phyloP scores from a whole-genome alignment of 192 early-diverging fungal species.

The Coemansia sp. region DNA sequence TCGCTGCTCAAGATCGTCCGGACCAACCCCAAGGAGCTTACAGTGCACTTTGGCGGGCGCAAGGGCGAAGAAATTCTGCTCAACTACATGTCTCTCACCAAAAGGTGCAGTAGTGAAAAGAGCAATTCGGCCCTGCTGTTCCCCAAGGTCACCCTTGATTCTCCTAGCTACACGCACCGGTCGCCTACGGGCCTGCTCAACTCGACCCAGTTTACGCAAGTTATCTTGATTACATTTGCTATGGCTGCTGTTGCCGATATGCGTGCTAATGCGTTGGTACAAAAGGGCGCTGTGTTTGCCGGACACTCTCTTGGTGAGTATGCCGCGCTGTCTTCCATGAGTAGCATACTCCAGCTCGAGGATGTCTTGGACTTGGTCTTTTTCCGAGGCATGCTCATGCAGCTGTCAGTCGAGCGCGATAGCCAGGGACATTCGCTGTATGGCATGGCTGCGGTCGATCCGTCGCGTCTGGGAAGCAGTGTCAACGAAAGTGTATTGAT shows the following conservation, averaged over 20 bases:
- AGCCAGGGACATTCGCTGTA: no score
- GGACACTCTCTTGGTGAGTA: slow-evolving; percentile 2
- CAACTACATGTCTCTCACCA: not conserved
- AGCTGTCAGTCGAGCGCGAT: no score
- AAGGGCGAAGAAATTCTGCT: not conserved
- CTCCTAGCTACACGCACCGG: not conserved
- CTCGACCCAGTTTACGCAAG: slow-evolving; percentile 6
- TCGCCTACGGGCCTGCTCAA: slow-evolving; percentile 9
- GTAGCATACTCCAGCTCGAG: not conserved
- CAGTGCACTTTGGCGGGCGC: not conserved
- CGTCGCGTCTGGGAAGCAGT: no score
- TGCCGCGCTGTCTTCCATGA: slow-evolving; percentile 1
- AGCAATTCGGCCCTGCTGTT: not conserved
- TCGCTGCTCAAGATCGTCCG: not conserved
- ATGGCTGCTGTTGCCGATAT: slow-evolving; percentile 11
- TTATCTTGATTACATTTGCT: not conserved
- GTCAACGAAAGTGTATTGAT: not conserved
- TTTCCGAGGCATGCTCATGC: slow-evolving; percentile 1
- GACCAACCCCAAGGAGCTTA: slow-evolving; percentile 1
- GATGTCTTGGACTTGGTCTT: slow-evolving; percentile 2
- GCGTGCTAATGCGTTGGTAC: not conserved
- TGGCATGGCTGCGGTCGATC: no score
- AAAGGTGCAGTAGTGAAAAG: not conserved
- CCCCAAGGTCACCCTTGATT: not conserved
- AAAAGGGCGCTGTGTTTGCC: no score